phyloP scores from a whole-genome alignment of 208 protist genomes.

The Acanthamoeba healyi region DNA sequence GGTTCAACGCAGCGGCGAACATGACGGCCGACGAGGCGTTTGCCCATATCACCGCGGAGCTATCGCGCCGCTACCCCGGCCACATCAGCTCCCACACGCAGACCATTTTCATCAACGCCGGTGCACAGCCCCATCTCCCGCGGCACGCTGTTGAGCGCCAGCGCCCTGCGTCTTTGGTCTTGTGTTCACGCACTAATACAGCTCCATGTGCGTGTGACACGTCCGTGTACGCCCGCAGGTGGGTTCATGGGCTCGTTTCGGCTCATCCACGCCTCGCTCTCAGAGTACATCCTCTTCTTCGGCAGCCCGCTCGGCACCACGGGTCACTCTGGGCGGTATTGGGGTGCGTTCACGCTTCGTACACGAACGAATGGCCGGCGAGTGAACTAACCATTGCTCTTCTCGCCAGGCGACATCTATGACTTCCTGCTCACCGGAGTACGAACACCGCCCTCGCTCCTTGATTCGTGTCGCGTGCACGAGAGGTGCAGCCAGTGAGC shows the following conservation, averaged over 20 bases:
- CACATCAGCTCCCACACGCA: slow-evolving; percentile 33
- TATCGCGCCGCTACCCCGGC: slow-evolving; percentile 12
- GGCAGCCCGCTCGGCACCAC: slow-evolving; percentile 66
- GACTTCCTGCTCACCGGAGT: slow-evolving; percentile 72
- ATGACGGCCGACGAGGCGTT: slow-evolving; percentile 40
- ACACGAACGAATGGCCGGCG: neutral
- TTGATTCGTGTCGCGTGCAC: too few relatives aligned
- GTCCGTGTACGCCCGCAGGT: neutral
- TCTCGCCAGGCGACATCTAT: slow-evolving; percentile 17
- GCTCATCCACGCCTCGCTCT: slow-evolving; percentile 75
- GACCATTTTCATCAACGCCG: slow-evolving; percentile 59
- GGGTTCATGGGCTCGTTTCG: slow-evolving; percentile 71
- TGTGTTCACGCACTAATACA: neutral
- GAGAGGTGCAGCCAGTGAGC: too few relatives aligned
- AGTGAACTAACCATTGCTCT: neutral
- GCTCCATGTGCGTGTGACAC: neutral
- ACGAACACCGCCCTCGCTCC: too few relatives aligned
- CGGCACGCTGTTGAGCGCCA: neutral
- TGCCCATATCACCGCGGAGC: slow-evolving; percentile 47
- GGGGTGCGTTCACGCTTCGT: neutral
- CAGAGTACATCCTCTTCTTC: slow-evolving; percentile 77
- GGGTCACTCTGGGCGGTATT: slow-evolving; percentile 70
- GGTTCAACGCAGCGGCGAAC: slow-evolving; percentile 61
- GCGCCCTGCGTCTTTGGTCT: neutral
- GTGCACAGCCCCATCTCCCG: neutral